phyloP scores from a whole-genome alignment of 2,329 filamentous ascomycete genomes.

The Plectosphaerella plurivora region DNA sequence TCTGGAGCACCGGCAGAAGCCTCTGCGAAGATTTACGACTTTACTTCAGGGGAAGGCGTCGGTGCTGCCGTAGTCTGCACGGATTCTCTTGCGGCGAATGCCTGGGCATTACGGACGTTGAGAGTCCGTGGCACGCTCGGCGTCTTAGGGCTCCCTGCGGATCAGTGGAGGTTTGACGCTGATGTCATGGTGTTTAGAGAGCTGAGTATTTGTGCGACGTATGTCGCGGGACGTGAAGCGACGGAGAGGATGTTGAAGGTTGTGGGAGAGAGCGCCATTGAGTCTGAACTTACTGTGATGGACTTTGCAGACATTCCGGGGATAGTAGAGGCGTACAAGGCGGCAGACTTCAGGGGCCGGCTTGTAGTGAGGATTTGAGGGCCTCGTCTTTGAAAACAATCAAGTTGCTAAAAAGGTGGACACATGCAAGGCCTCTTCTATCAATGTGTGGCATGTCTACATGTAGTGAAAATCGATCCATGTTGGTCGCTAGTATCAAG shows the following conservation, averaged over 20 bases:
- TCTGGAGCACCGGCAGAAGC: slow-evolving; percentile 12
- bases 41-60: slow-evolving; percentile 23
- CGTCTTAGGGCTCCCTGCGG: slow-evolving; percentile 22
- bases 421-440: background rate
- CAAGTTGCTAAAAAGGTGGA: background rate
- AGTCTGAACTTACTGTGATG: slow-evolving; percentile 20
- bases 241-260: slow-evolving; percentile 24
- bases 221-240: slow-evolving; percentile 21
- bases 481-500: background rate
- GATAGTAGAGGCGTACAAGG: slow-evolving; percentile 18
- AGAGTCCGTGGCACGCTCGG: slow-evolving; percentile 22
- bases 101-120: slow-evolving; percentile 21
- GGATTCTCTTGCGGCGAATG: slow-evolving; percentile 22
- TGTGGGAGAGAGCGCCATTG: slow-evolving; percentile 18
- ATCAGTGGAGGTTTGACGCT: slow-evolving; percentile 26
- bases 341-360: background rate
- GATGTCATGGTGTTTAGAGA: slow-evolving; percentile 22
- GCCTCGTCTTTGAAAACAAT: background rate
- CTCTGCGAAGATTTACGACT: slow-evolving; percentile 14
- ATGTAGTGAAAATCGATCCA: background rate
- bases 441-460: background rate
- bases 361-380: background rate
- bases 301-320: slow-evolving; percentile 18
- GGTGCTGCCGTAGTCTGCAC: slow-evolving; percentile 25
- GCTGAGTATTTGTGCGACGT: slow-evolving; percentile 23